Evolutionary conservation across 2,329 filamentous ascomycete genomes (phyloP).

Genomic region (Alternaria brassicae): DNA sequence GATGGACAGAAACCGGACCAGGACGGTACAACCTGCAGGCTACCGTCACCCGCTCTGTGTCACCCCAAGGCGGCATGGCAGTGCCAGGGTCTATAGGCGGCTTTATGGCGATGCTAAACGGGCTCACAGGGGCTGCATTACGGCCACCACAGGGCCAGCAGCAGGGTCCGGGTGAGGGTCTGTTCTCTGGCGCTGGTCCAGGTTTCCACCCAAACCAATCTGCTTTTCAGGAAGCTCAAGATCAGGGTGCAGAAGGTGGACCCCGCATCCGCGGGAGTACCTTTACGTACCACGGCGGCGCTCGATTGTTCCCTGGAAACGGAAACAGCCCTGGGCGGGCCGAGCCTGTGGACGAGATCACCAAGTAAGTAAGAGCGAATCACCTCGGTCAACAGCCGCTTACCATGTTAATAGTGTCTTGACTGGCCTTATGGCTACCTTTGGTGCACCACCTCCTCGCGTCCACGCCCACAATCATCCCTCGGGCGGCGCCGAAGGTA

Average conservation of each 20-base stretch:
- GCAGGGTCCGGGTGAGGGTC: conserved; percentile 25
- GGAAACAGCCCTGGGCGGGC: conserved; percentile 58
- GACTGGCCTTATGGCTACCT: conserved; percentile 42
- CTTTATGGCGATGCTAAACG: conserved; percentile 57
- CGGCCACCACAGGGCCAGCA: conserved; percentile 20
- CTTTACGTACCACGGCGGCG: conserved; percentile 44
- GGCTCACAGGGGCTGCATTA: conserved; percentile 49
- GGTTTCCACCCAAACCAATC: conserved; percentile 16
- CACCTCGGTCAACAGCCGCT: conserved; percentile 13
- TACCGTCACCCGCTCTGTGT: conserved; percentile 44
- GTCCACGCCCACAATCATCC: conserved; percentile 19
- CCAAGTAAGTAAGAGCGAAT: conserved; percentile 52
- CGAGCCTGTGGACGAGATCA: conserved; percentile 57
- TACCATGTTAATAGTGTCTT: conserved; percentile 37
- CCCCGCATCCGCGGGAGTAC: conserved; percentile 24
- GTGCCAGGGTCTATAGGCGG: conserved; percentile 46
- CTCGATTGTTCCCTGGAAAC: conserved; percentile 59
- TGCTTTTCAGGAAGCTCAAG: conserved; percentile 25
- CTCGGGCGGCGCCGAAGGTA: conserved; percentile 12
- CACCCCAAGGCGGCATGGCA: conserved; percentile 32
- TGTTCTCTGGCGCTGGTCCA: conserved; percentile 18
- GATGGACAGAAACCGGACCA: conserved; percentile 49
- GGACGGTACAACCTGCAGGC: conserved; percentile 46
- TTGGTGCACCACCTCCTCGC: conserved; percentile 38
- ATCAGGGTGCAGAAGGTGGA: conserved; percentile 19